Evolutionary conservation across 305 asterid species (phyloP), one percentile per base, ranked within the genome.

Genomic region (Solanum hybrid): DNA sequence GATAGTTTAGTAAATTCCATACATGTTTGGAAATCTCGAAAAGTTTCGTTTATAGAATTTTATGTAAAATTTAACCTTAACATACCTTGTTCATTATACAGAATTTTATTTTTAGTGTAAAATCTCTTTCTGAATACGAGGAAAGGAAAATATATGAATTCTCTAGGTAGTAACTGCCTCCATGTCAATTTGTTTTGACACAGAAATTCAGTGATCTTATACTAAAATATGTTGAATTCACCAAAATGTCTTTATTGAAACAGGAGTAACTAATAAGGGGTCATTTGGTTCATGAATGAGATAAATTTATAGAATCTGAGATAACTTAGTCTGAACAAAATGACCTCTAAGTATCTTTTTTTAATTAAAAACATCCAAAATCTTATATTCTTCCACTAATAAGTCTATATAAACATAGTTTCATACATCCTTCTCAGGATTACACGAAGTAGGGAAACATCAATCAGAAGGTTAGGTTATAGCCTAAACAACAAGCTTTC

Each of bases 1-100:
- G 88, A 32, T 86, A 86, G 78, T 61, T 86, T 86, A 86, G 88
- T 86, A 20, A 85, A 13, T n/a, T 22, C 33, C 78, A 86, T 61
- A 22, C 26, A 29, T 84, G 88, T 51, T 86, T 86, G 88, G 33
- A 22, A 61, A 61, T 29, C 22, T 31, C 41, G 34, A 61, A 32
- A 86, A 61, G 51, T 32, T 86, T 20, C 24, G 88, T 57, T 85
- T 3, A 57, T 86, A 86, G 78, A 86, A 45, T 29, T 12, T 77
- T 61, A 61, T 32, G 51, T 86, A 61, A 26, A 12, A 61, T 85
- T 86, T 86, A 31, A 85, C 45, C 20, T 45, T 41, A 22, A 65
- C 73, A 65, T 41, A 41, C 76, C 33, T 57, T 57, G 77, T 85
- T 33, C 41, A 12, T 61, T 61, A 61, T 6, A 7, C 41, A 85